phyloP scores from a whole-genome alignment of 139 green algal genomes.

The Micractinium conductrix region DNA sequence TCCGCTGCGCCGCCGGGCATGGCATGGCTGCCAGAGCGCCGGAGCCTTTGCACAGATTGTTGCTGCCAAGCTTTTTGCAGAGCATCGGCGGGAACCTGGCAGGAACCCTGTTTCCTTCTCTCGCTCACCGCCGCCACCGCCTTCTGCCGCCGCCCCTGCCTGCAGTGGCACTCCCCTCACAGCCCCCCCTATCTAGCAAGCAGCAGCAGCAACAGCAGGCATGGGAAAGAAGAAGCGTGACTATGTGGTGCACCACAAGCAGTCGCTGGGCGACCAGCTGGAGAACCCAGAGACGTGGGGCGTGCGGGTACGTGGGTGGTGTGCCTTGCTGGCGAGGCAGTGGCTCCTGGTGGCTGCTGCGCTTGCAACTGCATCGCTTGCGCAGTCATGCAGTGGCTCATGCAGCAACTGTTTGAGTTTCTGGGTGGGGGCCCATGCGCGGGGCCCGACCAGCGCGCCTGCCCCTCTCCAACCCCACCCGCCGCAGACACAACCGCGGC shows the following conservation, averaged over 20 bases:
- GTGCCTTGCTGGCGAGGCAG: background rate
- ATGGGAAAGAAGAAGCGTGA: constrained; percentile 47
- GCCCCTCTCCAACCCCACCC: background rate
- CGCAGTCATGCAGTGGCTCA: too few species aligned
- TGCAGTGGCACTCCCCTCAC: background rate
- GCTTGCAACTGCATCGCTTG: too few species aligned
- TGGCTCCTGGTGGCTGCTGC: too few species aligned
- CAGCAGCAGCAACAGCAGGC: background rate
- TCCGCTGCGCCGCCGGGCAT: too few species aligned
- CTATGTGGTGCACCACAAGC: constrained; percentile 56
- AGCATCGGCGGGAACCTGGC: too few species aligned
- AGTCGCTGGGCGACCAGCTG: constrained; percentile 68
- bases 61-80: too few species aligned
- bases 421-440: too few species aligned
- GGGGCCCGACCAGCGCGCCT: background rate
- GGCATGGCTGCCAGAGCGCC: too few species aligned
- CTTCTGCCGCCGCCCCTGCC: background rate
- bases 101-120: background rate
- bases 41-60: background rate
- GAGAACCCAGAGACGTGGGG: constrained; percentile 74
- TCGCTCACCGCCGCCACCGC: background rate
- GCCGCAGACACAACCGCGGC: constrained; percentile 61
- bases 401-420: too few species aligned
- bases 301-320: constrained; percentile 60
- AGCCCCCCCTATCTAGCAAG: background rate